Percentiles rank a stretch among this genome's conserved stretches.
Evolutionary conservation across 1,139 yeast species (phyloP).

Genomic region (Waltiozyma solani): DNA sequence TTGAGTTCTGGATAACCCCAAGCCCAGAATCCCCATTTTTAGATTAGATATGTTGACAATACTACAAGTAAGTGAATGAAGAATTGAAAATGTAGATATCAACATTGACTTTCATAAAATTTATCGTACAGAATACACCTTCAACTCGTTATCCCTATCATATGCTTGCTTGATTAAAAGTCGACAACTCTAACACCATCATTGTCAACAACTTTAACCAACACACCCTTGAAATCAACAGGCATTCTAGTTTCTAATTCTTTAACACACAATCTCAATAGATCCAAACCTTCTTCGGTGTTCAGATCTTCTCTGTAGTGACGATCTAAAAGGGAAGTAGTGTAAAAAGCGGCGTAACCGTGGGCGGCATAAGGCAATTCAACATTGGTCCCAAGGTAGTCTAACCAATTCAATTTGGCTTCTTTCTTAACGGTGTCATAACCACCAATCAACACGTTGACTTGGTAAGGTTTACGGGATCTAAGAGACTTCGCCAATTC

Average conservation of each 20-base stretch:
- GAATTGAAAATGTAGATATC: no score
- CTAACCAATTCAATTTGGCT: constrained; percentile 83
- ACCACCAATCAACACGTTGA: constrained; percentile 81
- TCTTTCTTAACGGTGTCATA: constrained; percentile 51
- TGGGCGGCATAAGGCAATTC: constrained; percentile 94
- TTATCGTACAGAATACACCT: background rate
- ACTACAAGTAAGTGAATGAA: no score
- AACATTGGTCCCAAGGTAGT: constrained; percentile 86
- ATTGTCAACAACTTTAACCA: constrained; percentile 66
- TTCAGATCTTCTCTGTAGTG: constrained; percentile 78
- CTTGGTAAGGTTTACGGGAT: constrained; percentile 92
- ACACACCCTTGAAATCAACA: constrained; percentile 87
- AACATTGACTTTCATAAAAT: no score
- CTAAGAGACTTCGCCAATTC: constrained; percentile 83
- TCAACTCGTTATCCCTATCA: background rate
- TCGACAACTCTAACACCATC: constrained; percentile 55
- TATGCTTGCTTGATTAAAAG: constrained; percentile 1
- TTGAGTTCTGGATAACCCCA: no score
- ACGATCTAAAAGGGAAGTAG: constrained; percentile 82
- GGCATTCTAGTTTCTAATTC: constrained; percentile 90
- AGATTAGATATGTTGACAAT: no score
- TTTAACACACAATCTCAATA: constrained; percentile 62
- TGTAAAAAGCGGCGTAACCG: constrained; percentile 94
- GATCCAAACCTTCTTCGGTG: constrained; percentile 67
- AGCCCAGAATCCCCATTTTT: no score